phyloP scores from a whole-genome alignment of 1,284 basidiomycete species.

The Grifola frondosa region DNA sequence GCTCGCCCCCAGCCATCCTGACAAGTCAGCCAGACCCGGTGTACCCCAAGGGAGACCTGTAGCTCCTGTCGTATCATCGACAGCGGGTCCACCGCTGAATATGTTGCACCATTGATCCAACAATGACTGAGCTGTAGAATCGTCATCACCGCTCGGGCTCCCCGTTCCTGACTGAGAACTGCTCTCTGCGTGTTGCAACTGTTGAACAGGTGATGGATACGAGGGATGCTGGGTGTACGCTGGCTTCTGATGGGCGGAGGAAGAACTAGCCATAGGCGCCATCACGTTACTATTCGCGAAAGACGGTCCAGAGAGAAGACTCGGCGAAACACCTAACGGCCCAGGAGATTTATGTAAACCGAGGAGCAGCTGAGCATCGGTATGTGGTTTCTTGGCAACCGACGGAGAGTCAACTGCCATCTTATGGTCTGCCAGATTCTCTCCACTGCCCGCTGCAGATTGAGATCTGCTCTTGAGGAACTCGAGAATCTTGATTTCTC shows the following conservation, averaged over 20 bases:
- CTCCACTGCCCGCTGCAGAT: conserved; percentile 45
- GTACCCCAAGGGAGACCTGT: conserved; percentile 63
- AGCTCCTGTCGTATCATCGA: conserved; percentile 51
- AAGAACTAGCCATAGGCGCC: conserved; percentile 11
- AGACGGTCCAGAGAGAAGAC: conserved; percentile 15
- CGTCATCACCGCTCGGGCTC: conserved; percentile 72
- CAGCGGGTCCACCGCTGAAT: conserved; percentile 58
- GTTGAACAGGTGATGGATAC: conserved; percentile 23
- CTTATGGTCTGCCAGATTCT: conserved; percentile 17
- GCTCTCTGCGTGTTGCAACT: conserved; percentile 50
- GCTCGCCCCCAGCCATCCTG: conserved; percentile 54
- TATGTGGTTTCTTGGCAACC: conserved; percentile 19
- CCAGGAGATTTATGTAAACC: conserved; percentile 50
- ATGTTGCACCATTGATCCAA: conserved; percentile 81
- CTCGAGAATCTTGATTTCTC: conserved; percentile 79
- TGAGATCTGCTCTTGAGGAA: conserved; percentile 70
- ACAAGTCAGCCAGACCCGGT: conserved; percentile 54
- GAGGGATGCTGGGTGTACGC: conserved; percentile 11
- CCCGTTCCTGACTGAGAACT: conserved; percentile 33
- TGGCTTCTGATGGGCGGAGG: conserved; percentile 8
- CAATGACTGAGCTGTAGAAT: conserved; percentile 69
- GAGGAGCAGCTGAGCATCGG: conserved; percentile 49
- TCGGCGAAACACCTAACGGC: too few species aligned
- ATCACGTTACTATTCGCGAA: conserved; percentile 15
- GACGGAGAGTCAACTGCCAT: conserved; percentile 6